A percentile compares a stretch with the other conserved stretches of the same genome.
These are phyloP conservation scores for Syzygium jambos DNA, from an alignment of 345 rosid genomes.

Conservation along the genomic window DNA sequence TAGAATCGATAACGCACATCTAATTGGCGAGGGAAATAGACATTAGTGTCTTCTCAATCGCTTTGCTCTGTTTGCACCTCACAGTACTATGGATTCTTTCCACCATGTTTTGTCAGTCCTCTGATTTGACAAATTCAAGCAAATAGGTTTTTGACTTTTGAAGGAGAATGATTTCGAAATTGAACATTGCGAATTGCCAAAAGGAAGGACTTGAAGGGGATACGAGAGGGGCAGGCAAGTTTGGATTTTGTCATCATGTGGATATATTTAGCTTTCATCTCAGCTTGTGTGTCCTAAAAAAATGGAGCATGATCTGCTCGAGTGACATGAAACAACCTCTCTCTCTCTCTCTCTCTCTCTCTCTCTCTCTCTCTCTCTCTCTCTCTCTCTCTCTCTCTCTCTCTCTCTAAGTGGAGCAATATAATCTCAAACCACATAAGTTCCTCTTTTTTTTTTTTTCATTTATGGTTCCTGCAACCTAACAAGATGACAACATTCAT, in stretches of 20 bases:
- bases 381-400: background rate
- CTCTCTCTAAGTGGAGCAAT: background rate
- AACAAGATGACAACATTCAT: too few species aligned
- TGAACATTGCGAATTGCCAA: background rate
- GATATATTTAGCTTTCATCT: background rate
- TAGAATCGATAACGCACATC: background rate
- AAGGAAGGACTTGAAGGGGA: background rate
- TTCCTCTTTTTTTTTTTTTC: background rate
- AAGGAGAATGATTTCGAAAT: background rate
- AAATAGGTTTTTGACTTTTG: background rate
- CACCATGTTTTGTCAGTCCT: background rate
- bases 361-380: background rate
- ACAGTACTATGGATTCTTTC: background rate
- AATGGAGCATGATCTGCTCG: background rate
- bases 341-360: background rate
- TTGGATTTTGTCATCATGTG: background rate
- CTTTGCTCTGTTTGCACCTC: background rate
- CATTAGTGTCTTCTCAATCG: background rate
- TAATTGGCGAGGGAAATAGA: background rate
- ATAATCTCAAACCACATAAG: background rate
- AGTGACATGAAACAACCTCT: background rate
- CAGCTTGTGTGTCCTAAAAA: background rate
- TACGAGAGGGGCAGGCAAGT: background rate
- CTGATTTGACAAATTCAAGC: background rate
- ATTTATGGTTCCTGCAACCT: background rate